Conservation (phyloP, 352 stramenopile species). For the Phytophthora pluvialis region DNA sequence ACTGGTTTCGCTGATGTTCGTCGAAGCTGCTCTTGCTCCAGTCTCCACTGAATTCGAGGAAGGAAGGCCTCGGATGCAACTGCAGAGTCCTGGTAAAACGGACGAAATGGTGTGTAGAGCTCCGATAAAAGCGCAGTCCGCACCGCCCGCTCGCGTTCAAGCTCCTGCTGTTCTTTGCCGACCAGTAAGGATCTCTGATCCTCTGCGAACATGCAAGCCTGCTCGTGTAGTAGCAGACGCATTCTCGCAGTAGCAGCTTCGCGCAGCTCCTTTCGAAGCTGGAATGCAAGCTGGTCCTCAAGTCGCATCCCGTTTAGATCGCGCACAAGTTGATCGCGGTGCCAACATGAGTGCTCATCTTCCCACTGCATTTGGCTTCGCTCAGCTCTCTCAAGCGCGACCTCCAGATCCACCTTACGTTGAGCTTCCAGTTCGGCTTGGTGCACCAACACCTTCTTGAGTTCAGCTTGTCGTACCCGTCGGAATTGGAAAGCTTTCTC, state of each 20-base stretch:
- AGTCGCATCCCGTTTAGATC: constrained; percentile 50
- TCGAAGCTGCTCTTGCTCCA: constrained; percentile 36
- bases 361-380: constrained; percentile 43
- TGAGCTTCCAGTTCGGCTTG: constrained; percentile 63
- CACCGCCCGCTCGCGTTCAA: constrained; percentile 35
- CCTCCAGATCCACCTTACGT: constrained; percentile 45
- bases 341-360: constrained; percentile 40
- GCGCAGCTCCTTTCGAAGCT: constrained; percentile 34
- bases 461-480: constrained; percentile 53
- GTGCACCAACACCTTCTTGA: constrained; percentile 61
- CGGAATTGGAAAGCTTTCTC: constrained; percentile 63
- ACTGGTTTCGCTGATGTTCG: constrained; percentile 23
- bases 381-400: constrained; percentile 29
- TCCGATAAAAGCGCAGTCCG: constrained; percentile 47
- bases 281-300: constrained; percentile 48
- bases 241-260: constrained; percentile 39
- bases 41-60: constrained; percentile 49
- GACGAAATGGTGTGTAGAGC: constrained; percentile 63
- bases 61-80: constrained; percentile 57
- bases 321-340: constrained; percentile 34
- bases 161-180: constrained; percentile 33
- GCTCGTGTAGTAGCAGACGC: constrained; percentile 49
- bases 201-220: constrained; percentile 55
- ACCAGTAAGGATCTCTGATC: constrained; percentile 47
- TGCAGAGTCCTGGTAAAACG: constrained; percentile 54